Conservation (phyloP, 164 flowering plant genomes). For the Nymphaea thermarum region DNA sequence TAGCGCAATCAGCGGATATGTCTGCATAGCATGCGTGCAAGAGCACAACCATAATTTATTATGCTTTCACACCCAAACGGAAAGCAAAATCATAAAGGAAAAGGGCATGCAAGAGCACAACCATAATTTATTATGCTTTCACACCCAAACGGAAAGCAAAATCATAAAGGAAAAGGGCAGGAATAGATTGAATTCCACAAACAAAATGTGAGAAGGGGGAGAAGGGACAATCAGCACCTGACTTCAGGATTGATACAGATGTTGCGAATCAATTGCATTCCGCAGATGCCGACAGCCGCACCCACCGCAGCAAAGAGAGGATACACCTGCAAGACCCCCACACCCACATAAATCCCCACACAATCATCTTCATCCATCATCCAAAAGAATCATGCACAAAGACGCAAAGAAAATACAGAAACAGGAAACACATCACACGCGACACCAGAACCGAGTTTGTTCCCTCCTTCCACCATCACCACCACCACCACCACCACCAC, state of each 20-base stretch:
- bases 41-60: too few species aligned
- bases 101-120: background rate
- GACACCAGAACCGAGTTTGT: background rate
- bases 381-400: background rate
- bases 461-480: background rate
- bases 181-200: background rate
- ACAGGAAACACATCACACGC: background rate
- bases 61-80: background rate
- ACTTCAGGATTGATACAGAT: slow-evolving; percentile 16
- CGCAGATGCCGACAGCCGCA: slow-evolving; percentile 13
- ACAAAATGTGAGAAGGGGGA: background rate
- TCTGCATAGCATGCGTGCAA: too few species aligned
- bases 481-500: background rate
- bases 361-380: background rate
- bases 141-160: background rate
- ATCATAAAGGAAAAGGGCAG: background rate
- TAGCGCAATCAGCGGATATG: too few species aligned
- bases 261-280: slow-evolving; percentile 14
- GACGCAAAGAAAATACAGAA: background rate
- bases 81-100: background rate
- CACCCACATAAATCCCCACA: background rate
- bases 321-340: slow-evolving; percentile 5
- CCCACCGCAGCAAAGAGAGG: slow-evolving; percentile 15
- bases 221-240: slow-evolving; percentile 6
- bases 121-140: too few species aligned